Conservation (phyloP, 148 eudicot species). For the Fagopyrum homotropicum region DNA sequence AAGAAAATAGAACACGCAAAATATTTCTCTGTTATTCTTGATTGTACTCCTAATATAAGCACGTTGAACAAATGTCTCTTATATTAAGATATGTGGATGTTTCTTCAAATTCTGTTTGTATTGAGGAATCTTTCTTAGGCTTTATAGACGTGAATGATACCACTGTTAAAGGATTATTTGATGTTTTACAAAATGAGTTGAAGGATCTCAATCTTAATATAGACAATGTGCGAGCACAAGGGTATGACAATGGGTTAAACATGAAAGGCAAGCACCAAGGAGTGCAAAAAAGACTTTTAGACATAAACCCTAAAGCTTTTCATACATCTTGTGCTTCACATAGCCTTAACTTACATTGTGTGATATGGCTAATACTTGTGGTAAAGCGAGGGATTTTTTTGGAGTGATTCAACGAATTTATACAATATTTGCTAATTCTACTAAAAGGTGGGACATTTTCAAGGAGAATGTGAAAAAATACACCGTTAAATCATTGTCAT, state of each 20-base stretch:
- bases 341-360: no score
- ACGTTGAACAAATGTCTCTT: no score
- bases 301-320: no score
- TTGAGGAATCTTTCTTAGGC: conserved; percentile 12
- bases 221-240: conserved; percentile 15
- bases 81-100: background rate
- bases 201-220: conserved; percentile 12
- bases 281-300: background rate
- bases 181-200: background rate
- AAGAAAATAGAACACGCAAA: background rate
- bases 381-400: no score
- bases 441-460: no score
- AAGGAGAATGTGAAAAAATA: no score
- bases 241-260: background rate
- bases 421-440: no score
- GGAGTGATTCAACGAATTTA: no score
- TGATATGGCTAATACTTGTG: no score
- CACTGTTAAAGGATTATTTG: background rate
- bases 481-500: no score
- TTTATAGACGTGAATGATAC: no score
- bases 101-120: conserved; percentile 10
- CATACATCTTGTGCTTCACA: no score
- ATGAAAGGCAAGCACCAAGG: conserved; percentile 17
- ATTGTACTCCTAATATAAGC: background rate
- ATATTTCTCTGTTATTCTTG: background rate